phyloP scores from a whole-genome alignment of 106 monocot species.

The Phalaenopsis aphrodite region DNA sequence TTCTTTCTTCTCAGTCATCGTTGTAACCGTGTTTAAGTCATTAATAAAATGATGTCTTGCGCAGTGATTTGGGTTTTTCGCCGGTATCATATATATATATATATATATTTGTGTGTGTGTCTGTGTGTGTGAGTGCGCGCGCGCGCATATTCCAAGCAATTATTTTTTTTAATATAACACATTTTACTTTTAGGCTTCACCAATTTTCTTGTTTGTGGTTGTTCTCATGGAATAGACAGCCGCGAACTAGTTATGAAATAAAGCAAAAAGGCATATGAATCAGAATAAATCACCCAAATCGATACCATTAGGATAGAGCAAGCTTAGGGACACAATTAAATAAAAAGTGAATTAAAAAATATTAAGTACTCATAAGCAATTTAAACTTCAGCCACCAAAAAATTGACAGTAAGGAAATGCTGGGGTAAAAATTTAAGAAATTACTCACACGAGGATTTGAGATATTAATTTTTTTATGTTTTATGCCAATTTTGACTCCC shows the following conservation, averaged over 20 bases:
- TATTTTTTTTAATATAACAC: too few relatives aligned
- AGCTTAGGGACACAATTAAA: not conserved
- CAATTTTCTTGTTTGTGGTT: too few relatives aligned
- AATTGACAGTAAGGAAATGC: not conserved
- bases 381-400: not conserved
- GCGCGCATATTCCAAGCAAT: too few relatives aligned
- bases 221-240: too few relatives aligned
- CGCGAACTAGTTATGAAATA: not conserved
- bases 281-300: not conserved
- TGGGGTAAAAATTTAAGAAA: not conserved
- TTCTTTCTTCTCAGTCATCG: too few relatives aligned
- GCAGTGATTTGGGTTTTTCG: too few relatives aligned
- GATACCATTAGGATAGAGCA: not conserved
- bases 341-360: not conserved
- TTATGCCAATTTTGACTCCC: constrained; percentile 68
- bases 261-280: not conserved
- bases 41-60: too few relatives aligned
- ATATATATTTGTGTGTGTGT: too few relatives aligned
- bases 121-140: too few relatives aligned
- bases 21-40: too few relatives aligned
- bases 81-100: too few relatives aligned
- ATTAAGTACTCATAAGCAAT: not conserved
- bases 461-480: constrained; percentile 99
- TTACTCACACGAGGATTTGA: constrained; percentile 79
- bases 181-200: too few relatives aligned